phyloP scores from a whole-genome alignment of 306 rosid genomes.

The Acacia melanoxylon region DNA sequence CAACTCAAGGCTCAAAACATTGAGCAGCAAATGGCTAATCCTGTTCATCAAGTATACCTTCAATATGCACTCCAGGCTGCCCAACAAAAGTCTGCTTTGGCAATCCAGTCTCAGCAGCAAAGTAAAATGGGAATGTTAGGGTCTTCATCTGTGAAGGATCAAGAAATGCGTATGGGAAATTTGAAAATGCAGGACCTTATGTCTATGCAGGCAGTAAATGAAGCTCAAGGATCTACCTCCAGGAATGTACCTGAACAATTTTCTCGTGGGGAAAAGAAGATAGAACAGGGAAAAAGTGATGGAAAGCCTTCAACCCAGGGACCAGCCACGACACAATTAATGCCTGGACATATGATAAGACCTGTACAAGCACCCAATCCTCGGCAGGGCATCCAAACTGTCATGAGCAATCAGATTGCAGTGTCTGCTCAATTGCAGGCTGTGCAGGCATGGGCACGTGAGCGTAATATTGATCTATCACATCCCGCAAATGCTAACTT shows the following conservation, averaged over 20 bases:
- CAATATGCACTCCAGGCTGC: constrained; percentile 88
- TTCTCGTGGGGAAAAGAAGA: constrained; percentile 74
- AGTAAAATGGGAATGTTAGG: constrained; percentile 73
- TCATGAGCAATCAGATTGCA: constrained; percentile 67
- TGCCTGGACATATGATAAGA: constrained; percentile 63
- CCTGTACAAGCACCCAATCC: constrained; percentile 71
- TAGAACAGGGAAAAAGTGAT: constrained; percentile 72
- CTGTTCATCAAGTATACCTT: constrained; percentile 87
- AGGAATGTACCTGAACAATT: constrained; percentile 60
- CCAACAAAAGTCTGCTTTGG: constrained; percentile 78
- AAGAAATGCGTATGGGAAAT: constrained; percentile 81
- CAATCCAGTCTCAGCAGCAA: constrained; percentile 83
- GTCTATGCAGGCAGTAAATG: constrained; percentile 63
- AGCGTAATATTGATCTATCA: constrained; percentile 79
- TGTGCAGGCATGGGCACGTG: constrained; percentile 89
- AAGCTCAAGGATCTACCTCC: constrained; percentile 75
- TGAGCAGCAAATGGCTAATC: constrained; percentile 78
- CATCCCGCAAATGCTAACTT: constrained; percentile 81
- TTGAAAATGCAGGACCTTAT: constrained; percentile 83
- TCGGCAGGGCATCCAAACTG: constrained; percentile 69
- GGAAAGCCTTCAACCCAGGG: constrained; percentile 60
- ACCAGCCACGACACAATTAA: constrained; percentile 44
- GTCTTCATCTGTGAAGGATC: constrained; percentile 73
- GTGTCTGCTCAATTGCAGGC: constrained; percentile 85
- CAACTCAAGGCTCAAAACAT: constrained; percentile 71